Percentiles rank a stretch among this genome's conserved stretches.
These are phyloP conservation scores for Chrysoporthe austroafricana DNA, from an alignment of 2,329 filamentous ascomycete genomes.

Conservation along the genomic window DNA sequence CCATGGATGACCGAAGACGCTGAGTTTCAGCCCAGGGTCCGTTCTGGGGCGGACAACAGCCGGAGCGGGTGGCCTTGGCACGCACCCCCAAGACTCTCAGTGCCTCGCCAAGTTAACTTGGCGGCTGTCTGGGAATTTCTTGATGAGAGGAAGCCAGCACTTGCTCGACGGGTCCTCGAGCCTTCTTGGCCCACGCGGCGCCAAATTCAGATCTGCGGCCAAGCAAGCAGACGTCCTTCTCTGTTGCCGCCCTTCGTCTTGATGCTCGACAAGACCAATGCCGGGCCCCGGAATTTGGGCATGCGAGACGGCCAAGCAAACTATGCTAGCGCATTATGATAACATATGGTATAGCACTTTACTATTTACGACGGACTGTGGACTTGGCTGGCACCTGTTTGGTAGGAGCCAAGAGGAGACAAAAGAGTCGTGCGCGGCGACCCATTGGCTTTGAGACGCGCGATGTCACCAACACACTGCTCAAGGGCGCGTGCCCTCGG, in stretches of 20 bases:
- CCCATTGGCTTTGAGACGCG: not conserved
- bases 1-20: constrained; percentile 25
- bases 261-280: constrained; percentile 3
- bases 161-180: constrained; percentile 11
- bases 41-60: constrained; percentile 8
- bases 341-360: not conserved
- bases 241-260: not conserved
- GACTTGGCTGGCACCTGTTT: not conserved
- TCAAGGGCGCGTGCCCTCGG: not conserved
- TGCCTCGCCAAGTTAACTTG: constrained; percentile 24
- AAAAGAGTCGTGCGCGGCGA: not conserved
- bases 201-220: constrained; percentile 19
- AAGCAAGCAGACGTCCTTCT: not conserved
- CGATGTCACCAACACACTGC: constrained; percentile 1
- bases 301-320: not conserved
- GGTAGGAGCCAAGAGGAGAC: constrained; percentile 2
- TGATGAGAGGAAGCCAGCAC: constrained; percentile 10
- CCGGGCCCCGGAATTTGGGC: constrained; percentile 8
- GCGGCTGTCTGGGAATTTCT: constrained; percentile 13
- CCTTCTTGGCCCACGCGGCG: constrained; percentile 17
- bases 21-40: constrained; percentile 24
- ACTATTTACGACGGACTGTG: constrained; percentile 8
- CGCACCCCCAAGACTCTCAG: constrained; percentile 15
- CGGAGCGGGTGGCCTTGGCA: not conserved
- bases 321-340: not conserved